Evolutionary conservation across 2,329 filamentous ascomycete genomes (phyloP), one percentile per base, ranked within the genome.

Genomic region (Penicillium sp.): DNA sequence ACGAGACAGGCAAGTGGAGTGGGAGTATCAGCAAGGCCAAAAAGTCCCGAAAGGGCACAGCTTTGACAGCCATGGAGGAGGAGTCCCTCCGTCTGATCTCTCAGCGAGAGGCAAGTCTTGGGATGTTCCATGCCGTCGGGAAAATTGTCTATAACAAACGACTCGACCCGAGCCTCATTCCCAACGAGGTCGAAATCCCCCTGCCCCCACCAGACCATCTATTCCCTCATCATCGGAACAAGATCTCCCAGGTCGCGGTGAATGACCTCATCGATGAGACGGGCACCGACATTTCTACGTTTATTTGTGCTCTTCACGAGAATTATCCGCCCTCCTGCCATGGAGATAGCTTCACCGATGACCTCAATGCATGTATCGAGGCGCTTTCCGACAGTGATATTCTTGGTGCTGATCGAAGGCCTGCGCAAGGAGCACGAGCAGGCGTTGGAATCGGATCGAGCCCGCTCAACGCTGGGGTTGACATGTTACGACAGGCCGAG

Each of bases 81-180:
- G 83, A 93, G 46, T 89, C 80, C 4, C 65, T 96, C 7, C 79
- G 87, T 55, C 70, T 92, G 42, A 77, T 96, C 14, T 87, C 85
- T 1, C 86, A 89, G 55, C 78, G 92, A 39, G 92, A 96, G 66
- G 82, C 85, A 11, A 95, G 83, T 46, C 71, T 98, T 2, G 92
- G 90, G 1, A 87, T 98, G 34, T 98, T 98, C 57, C 92, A 98
- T 61, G 88, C 92, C 0, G 85, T 96, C 9, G 92, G 90, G 3
- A 95, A 92, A 59, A 85, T 98, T 2, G 82, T 96, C 1, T 94
- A 96, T 68, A 98, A 98, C 68, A 98, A 95, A 61, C 77, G 92
- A 30, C 75, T 84, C 14, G 79, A 82, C 38, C 17, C 59, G 44
- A 30, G 62, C 65, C 50, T 57, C 27, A 40, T 56, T 26, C 43